Evolutionary conservation across 352 stramenopile genomes (phyloP), one percentile per base, ranked within the genome.

Genomic region (Aphanomyces euteiches): DNA sequence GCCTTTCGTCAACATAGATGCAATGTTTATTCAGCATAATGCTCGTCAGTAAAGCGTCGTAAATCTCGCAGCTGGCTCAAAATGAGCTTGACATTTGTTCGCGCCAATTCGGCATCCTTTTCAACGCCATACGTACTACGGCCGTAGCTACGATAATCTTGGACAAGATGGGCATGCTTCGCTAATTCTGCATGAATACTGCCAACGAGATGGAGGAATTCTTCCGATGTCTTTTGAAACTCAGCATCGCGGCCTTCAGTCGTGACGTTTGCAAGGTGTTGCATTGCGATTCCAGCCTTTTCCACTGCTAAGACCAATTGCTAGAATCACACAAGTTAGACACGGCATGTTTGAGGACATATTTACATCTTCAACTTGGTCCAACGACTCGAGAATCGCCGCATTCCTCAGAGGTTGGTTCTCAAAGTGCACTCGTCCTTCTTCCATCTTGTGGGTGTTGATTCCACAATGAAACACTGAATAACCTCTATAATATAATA

Each of bases 181-280:
- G 85, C 87, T 19, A 95, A 77, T 68, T 95, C 87, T 6, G 80
- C 79, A 78, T 95, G 87, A 68, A 95, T 90, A 72, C 92, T 84
- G 64, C 88, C 83, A n/a, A 95, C 80, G 53, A 93, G 81, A 77
- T 93, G 87, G 66, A 95, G 74, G 74, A 95, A 95, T 70, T 93
- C 85, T 48, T 83, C 91, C 69, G 85, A 90, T 21, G 87, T 72
- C 60, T 79, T 77, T 72, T 88, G 90, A 72, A 95, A 95, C 50
- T 69, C 40, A 83, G 80, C 64, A 87, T 82, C 13, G 77, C 86
- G 43, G 81, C 83, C 72, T 68, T 90, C 63, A 89, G 83, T 3
- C 90, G 83, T 0, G 79, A 86, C 34, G 84, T 85, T 83, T 41
- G 76, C 72, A 73, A 92, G 76, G 73, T 91, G 78, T 63, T 78